These are phyloP conservation scores for Fusarium palustre DNA, from an alignment of 2,329 filamentous ascomycete genomes.

Conservation along the genomic window DNA sequence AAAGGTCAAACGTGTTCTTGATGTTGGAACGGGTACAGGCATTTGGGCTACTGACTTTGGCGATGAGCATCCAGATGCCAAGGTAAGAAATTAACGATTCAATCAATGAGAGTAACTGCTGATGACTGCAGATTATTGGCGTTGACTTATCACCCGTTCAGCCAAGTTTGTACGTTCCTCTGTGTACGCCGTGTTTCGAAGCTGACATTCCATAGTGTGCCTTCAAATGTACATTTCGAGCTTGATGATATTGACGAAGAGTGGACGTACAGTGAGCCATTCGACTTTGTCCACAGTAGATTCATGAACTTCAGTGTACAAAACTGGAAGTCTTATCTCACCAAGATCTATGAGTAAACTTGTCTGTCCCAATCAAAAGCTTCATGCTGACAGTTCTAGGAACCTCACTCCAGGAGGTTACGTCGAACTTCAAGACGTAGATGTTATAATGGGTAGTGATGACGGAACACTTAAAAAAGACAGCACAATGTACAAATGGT, in stretches of 20 bases:
- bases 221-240: conserved; percentile 18
- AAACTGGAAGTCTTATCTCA: conserved; percentile 14
- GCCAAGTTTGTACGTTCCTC: not conserved
- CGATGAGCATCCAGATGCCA: conserved; percentile 14
- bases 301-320: conserved; percentile 34
- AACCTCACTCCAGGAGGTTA: conserved; percentile 34
- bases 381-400: not conserved
- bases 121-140: conserved; percentile 5
- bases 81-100: not conserved
- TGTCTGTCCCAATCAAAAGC: fast-evolving
- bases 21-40: conserved; percentile 24
- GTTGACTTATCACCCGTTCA: conserved; percentile 23
- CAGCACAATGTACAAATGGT: conserved; percentile 41
- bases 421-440: conserved; percentile 38
- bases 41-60: conserved; percentile 28
- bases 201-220: conserved; percentile 7
- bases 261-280: conserved; percentile 13
- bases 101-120: not conserved
- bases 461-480: conserved; percentile 37
- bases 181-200: fast-evolving
- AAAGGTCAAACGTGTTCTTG: conserved; percentile 10
- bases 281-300: conserved; percentile 26
- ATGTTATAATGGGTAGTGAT: conserved; percentile 31
- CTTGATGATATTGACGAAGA: conserved; percentile 30
- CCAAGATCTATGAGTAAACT: conserved; percentile 18